Conservation (phyloP, 1,139 yeast species). For the Lodderomyces margitis region DNA sequence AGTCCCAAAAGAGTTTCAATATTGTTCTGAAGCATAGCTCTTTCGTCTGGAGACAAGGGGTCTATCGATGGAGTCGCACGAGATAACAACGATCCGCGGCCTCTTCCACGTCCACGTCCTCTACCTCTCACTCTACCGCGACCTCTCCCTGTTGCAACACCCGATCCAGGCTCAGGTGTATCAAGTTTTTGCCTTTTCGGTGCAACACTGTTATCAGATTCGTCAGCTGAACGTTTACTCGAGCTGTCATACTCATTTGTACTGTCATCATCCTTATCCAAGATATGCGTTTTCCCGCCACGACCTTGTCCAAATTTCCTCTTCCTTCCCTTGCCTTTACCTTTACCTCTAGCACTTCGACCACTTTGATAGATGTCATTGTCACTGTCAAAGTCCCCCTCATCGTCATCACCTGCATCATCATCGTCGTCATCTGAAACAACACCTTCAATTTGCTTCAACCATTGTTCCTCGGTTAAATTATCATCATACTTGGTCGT, state of each 20-base stretch:
- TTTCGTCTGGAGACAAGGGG: slow-evolving; percentile 40
- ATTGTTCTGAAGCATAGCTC: slow-evolving; percentile 41
- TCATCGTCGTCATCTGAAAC: slow-evolving; percentile 37
- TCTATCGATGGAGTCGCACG: slow-evolving; percentile 39
- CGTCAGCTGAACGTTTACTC: slow-evolving; percentile 15
- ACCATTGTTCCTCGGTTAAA: slow-evolving; percentile 78
- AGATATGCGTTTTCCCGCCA: background rate
- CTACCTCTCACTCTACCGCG: slow-evolving; percentile 26
- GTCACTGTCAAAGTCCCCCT: slow-evolving; percentile 22
- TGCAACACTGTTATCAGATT: slow-evolving; percentile 12
- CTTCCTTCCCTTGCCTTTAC: slow-evolving; percentile 11
- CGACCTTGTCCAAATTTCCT: slow-evolving; percentile 1
- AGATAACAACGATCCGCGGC: slow-evolving; percentile 27
- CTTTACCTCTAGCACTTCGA: slow-evolving; percentile 9
- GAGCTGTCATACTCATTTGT: slow-evolving; percentile 3
- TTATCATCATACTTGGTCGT: slow-evolving; percentile 62
- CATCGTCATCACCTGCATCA: slow-evolving; percentile 8
- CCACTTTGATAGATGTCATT: slow-evolving; percentile 19
- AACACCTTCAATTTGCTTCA: slow-evolving; percentile 55
- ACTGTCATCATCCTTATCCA: background rate
- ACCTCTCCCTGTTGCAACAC: slow-evolving; percentile 13
- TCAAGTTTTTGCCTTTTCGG: slow-evolving; percentile 29
- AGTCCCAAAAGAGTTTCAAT: slow-evolving; percentile 45
- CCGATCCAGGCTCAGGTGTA: slow-evolving; percentile 24
- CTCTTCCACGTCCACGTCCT: slow-evolving; percentile 26